Base-by-base conservation (phyloP, 1,284 basidiomycete species). In the Sporisorium reilianum region DNA sequence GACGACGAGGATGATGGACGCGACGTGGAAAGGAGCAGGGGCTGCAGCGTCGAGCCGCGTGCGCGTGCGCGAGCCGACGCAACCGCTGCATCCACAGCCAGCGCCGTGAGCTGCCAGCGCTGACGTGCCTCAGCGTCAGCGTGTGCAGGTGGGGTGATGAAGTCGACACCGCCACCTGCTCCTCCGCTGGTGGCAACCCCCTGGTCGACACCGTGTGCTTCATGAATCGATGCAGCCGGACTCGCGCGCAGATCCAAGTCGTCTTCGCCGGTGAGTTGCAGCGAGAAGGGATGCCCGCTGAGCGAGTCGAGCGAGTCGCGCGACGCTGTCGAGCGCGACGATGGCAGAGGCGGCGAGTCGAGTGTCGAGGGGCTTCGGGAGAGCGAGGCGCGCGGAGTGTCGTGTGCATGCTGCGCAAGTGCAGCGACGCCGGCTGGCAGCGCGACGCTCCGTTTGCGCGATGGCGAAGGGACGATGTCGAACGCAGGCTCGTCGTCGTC, bases 401-500 rank as follows among this genome's bases (percentile, higher is more conserved):
- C 45, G 25, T 48, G 44, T n/a, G 16, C 26, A 9, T 30, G 36
- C 25, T 57, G 46, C n/a, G 25, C 14, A 8, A 30, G 8, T 10
- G 25, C 44, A 8, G 34, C 16, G 18, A 16, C 11, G n/a, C 11
- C n/a, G 9, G 26, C 18, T 10, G 34, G 34, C 34, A 56, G n/a
- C 14, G 25, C 23, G 9, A 28, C 11, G 20, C 60, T 58, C 8
- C 67, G 55, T 44, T 49, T 70, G 41, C 48, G 69, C 8, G 69
- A 72, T 1, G 64, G 69, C 11, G 69, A 72, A 20, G 60, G 64
- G 16, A 72, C 40, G 23, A 72, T 72, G 14, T 72, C 69, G 23
- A 72, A 66, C 2, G 41, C 41, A 20, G 69, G 64, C 56, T 66
- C 69, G 28, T 72, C 64, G 42, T 72, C 64, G 16, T 71, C 58